Percentiles rank a stretch among this genome's conserved stretches.
phyloP scores from a whole-genome alignment of 768 basidiomycete genomes.

The Auricularia sp. region DNA sequence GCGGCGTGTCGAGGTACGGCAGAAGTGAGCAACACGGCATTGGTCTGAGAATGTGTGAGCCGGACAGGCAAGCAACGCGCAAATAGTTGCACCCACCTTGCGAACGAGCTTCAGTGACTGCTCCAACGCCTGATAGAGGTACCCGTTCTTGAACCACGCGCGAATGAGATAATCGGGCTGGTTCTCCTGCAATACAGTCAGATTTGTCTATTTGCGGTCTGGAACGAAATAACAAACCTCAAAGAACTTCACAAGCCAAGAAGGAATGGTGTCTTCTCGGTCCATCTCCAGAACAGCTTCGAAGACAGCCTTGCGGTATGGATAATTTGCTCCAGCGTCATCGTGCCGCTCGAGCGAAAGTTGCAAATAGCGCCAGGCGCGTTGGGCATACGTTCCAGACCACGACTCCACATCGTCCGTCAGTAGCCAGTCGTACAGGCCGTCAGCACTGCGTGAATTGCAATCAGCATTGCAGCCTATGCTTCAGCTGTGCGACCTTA shows the following conservation, averaged over 20 bases:
- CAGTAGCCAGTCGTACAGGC: constrained; percentile 72
- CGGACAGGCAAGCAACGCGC: neutral
- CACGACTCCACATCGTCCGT: constrained; percentile 74
- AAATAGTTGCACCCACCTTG: constrained; percentile 39
- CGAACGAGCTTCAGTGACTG: constrained; percentile 61
- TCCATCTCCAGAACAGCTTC: constrained; percentile 68
- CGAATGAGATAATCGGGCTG: constrained; percentile 81
- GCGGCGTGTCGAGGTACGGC: constrained; percentile 34
- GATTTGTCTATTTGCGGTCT: neutral
- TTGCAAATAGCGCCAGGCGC: constrained; percentile 84
- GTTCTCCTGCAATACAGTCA: constrained; percentile 35
- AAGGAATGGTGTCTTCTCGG: constrained; percentile 49
- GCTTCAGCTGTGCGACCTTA: constrained; percentile 6
- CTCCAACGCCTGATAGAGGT: constrained; percentile 66
- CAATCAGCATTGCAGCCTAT: neutral
- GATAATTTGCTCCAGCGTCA: constrained; percentile 52
- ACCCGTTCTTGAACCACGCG: constrained; percentile 66
- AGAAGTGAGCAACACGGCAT: constrained; percentile 6
- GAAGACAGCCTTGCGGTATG: constrained; percentile 65
- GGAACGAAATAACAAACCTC: constrained; percentile 37
- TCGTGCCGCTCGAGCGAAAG: constrained; percentile 73
- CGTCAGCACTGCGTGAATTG: constrained; percentile 42
- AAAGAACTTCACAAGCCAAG: constrained; percentile 72
- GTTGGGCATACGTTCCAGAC: constrained; percentile 68
- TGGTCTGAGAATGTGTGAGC: neutral